Percentiles rank a stretch among this genome's conserved stretches.
These are phyloP conservation scores for Tolypocladium tundrense DNA, from an alignment of 2,329 filamentous ascomycete genomes.

Conservation along the genomic window DNA sequence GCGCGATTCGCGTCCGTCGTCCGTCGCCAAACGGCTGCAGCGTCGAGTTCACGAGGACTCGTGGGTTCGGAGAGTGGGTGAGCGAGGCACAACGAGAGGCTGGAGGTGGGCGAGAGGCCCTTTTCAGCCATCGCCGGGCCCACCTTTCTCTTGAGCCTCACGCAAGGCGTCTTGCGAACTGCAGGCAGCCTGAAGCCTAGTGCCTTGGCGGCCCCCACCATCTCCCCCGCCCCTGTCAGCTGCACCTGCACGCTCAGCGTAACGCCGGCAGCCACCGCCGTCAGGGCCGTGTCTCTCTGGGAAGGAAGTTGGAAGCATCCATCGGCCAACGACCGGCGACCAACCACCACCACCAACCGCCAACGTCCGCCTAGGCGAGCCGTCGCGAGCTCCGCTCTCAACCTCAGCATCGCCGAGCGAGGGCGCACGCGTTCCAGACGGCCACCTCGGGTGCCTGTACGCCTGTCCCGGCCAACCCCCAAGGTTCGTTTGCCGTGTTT, in stretches of 20 bases:
- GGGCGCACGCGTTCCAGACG: background rate
- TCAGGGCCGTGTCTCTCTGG: too few relatives aligned
- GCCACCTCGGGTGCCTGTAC: background rate
- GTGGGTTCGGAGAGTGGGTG: too few relatives aligned
- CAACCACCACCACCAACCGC: too few relatives aligned
- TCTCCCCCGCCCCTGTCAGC: background rate
- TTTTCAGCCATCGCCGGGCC: background rate
- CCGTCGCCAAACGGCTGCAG: too few relatives aligned
- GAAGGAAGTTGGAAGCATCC: too few relatives aligned
- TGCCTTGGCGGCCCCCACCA: background rate
- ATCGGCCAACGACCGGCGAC: too few relatives aligned
- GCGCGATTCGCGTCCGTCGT: too few relatives aligned
- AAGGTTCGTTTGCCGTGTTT: background rate
- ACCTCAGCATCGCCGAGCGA: background rate
- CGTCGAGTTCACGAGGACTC: too few relatives aligned
- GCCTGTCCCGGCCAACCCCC: too few relatives aligned
- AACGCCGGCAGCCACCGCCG: too few relatives aligned
- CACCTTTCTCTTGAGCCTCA: background rate
- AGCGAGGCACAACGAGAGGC: too few relatives aligned
- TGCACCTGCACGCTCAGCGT: background rate
- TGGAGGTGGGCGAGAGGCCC: background rate
- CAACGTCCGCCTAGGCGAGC: too few relatives aligned
- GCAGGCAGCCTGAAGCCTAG: background rate
- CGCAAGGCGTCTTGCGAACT: background rate
- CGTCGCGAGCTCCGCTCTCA: background rate